A percentile compares a stretch with the other conserved stretches of the same genome.
Conservation (phyloP, 2,329 filamentous ascomycete species). For the Hymenoscyphus fraxineus region DNA sequence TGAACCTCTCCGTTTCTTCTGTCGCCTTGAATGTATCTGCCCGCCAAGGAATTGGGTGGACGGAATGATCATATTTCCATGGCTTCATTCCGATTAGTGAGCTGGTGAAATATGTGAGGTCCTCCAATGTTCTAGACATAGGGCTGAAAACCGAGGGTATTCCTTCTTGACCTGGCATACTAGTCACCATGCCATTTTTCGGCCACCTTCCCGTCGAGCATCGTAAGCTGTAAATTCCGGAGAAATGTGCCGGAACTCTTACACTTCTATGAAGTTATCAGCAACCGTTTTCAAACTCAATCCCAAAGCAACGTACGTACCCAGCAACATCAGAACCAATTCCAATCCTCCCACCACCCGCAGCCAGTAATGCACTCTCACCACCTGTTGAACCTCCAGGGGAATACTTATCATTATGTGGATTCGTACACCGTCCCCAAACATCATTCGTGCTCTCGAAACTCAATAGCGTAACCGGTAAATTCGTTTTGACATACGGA, state of each 20-base stretch:
- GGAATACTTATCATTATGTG: constrained; percentile 78
- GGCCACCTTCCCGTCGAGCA: constrained; percentile 91
- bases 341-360: constrained; percentile 77
- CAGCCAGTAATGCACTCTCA: constrained; percentile 76
- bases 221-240: constrained; percentile 79
- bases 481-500: constrained; percentile 88
- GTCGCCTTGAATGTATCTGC: constrained; percentile 56
- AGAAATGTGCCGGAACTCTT: constrained; percentile 81
- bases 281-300: not conserved
- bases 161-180: constrained; percentile 90
- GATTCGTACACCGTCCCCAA: constrained; percentile 80
- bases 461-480: constrained; percentile 65
- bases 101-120: constrained; percentile 80
- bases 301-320: constrained; percentile 12
- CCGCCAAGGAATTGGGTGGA: constrained; percentile 82
- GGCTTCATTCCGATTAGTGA: constrained; percentile 76
- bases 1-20: constrained; percentile 57
- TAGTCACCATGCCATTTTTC: constrained; percentile 76
- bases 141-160: constrained; percentile 86
- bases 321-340: constrained; percentile 59
- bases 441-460: constrained; percentile 52
- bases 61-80: constrained; percentile 83
- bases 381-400: constrained; percentile 74
- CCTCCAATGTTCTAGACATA: constrained; percentile 82
- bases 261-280: constrained; percentile 66